These are phyloP conservation scores for Colletotrichum karsti DNA, from an alignment of 2,329 filamentous ascomycete species.

Conservation along the genomic window DNA sequence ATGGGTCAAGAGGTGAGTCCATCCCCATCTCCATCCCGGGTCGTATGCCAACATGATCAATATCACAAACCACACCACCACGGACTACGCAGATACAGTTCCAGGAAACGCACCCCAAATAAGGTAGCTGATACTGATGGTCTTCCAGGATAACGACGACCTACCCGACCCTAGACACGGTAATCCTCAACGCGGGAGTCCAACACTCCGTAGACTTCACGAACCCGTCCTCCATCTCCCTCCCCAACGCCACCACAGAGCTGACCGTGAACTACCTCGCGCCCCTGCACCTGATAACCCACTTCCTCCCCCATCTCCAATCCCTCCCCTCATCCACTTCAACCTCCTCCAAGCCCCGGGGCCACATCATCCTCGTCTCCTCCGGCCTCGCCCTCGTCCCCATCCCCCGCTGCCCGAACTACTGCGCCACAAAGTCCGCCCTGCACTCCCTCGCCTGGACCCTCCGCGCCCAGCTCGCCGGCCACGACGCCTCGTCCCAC, in stretches of 20 bases:
- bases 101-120: background rate
- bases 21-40: background rate
- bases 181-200: conserved; percentile 66
- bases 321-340: conserved; percentile 3
- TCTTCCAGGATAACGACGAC: conserved; percentile 40
- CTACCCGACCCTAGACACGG: conserved; percentile 61
- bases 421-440: conserved; percentile 63
- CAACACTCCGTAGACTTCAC: conserved; percentile 58
- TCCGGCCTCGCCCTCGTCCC: conserved; percentile 58
- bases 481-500: conserved; percentile 40
- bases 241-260: conserved; percentile 49
- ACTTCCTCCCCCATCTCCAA: conserved; percentile 55
- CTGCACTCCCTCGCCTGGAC: conserved; percentile 56
- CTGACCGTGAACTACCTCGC: conserved; percentile 58
- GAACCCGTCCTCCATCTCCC: conserved; percentile 43
- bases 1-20: conserved; percentile 48
- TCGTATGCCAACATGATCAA: no score
- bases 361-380: conserved; percentile 44
- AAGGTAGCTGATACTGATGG: no score
- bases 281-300: conserved; percentile 51
- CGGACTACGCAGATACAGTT: background rate
- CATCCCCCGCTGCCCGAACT: conserved; percentile 53
- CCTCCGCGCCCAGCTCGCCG: conserved; percentile 50
- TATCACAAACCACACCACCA: background rate
- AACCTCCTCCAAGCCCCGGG: background rate